Evolutionary conservation across 2,329 filamentous ascomycete species (phyloP).

Genomic region (Hymenotorrendiella dingleyae): DNA sequence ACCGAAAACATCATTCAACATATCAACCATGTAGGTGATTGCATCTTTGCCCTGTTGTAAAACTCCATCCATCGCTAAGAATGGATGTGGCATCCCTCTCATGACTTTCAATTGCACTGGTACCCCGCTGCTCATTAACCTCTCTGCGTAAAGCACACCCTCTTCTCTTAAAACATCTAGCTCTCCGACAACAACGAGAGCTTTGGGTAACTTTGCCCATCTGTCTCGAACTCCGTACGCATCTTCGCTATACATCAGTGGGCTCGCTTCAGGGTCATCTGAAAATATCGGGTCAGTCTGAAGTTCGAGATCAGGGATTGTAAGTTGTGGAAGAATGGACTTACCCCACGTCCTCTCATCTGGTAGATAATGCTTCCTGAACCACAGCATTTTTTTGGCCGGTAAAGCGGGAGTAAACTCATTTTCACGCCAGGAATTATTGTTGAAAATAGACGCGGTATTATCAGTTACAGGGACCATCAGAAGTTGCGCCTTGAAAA

Average conservation of each 20-base stretch:
- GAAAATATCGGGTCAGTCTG: no score
- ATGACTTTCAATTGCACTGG: constrained; percentile 43
- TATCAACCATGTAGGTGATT: constrained; percentile 35
- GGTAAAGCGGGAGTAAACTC: constrained; percentile 46
- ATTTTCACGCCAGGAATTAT: constrained; percentile 44
- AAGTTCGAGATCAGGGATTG: no score
- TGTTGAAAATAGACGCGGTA: constrained; percentile 41
- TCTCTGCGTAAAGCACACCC: constrained; percentile 45
- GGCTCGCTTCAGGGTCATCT: constrained; percentile 50
- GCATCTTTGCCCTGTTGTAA: constrained; percentile 45
- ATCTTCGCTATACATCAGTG: constrained; percentile 44
- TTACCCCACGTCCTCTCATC: constrained; percentile 37
- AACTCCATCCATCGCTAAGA: constrained; percentile 51
- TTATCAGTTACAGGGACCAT: constrained; percentile 55
- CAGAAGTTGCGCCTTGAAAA: constrained; percentile 40
- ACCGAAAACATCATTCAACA: constrained; percentile 19
- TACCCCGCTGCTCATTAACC: constrained; percentile 41
- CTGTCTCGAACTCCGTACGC: not conserved
- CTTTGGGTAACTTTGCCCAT: constrained; percentile 44
- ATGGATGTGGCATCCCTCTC: constrained; percentile 52
- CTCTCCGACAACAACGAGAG: constrained; percentile 48
- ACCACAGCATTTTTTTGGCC: constrained; percentile 55
- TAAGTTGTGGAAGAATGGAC: no score
- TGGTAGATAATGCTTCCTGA: constrained; percentile 51
- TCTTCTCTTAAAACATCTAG: constrained; percentile 51